These are phyloP conservation scores for Aureobasidium sp. DNA, from an alignment of 2,329 filamentous ascomycete genomes.

Conservation along the genomic window DNA sequence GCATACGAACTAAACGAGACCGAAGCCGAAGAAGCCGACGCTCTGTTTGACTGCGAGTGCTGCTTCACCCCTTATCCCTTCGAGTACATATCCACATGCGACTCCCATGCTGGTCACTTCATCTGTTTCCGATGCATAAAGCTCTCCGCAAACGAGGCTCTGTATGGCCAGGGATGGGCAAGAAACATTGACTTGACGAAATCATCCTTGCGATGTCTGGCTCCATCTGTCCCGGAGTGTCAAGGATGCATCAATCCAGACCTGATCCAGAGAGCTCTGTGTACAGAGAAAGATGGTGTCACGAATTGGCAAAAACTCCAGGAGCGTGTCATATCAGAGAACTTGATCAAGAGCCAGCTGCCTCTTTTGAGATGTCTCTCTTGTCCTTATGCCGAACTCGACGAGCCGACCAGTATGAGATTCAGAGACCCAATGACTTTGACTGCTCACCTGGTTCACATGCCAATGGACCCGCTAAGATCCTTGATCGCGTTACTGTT, in stretches of 20 bases:
- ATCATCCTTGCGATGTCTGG: conserved; percentile 75
- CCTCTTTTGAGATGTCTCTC: conserved; percentile 80
- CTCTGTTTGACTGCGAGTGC: conserved; percentile 62
- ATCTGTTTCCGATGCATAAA: conserved; percentile 77
- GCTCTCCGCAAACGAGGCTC: conserved; percentile 70
- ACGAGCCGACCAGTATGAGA: conserved; percentile 36
- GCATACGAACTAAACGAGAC: conserved; percentile 40
- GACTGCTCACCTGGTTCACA: conserved; percentile 21
- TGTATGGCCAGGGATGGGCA: conserved; percentile 89
- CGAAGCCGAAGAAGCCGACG: conserved; percentile 38
- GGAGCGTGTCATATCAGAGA: conserved; percentile 67
- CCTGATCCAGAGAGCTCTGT: conserved; percentile 64
- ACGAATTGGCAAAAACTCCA: conserved; percentile 70
- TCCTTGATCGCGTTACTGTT: conserved; percentile 40
- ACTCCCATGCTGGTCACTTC: conserved; percentile 53
- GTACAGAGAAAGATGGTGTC: conserved; percentile 57
- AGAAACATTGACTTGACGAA: conserved; percentile 64
- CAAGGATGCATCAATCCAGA: conserved; percentile 60
- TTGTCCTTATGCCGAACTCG: conserved; percentile 82
- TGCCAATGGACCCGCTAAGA: conserved; percentile 21
- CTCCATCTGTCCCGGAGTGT: conserved; percentile 59
- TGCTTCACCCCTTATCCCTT: conserved; percentile 65
- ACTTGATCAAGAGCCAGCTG: conserved; percentile 61
- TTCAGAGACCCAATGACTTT: conserved; percentile 40
- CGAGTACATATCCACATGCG: conserved; percentile 67